These are phyloP conservation scores for Candida wancherniae DNA, from an alignment of 805 yeast species.

Conservation along the genomic window DNA sequence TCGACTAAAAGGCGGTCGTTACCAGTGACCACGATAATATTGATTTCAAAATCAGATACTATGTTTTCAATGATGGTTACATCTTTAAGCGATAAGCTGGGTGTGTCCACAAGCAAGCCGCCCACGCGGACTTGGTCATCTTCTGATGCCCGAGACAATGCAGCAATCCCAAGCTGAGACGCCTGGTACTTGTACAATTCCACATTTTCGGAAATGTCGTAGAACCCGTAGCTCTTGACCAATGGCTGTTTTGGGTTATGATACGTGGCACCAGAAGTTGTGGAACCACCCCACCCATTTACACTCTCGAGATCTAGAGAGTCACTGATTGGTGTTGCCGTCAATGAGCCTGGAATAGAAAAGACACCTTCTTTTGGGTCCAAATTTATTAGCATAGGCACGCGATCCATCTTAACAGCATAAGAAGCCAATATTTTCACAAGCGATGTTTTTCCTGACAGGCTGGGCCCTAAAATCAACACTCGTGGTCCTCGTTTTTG, in stretches of 20 bases:
- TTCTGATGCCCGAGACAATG: conserved; percentile 44
- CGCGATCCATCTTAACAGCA: conserved; percentile 62
- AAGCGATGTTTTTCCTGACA: conserved; percentile 76
- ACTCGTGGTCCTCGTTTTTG: conserved; percentile 52
- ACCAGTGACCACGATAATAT: conserved; percentile 65
- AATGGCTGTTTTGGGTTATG: conserved; percentile 86
- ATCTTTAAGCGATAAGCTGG: conserved; percentile 52
- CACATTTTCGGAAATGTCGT: conserved; percentile 51
- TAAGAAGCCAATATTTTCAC: conserved; percentile 68
- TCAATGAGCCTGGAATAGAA: conserved; percentile 75
- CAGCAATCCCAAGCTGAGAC: conserved; percentile 46
- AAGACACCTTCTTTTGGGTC: conserved; percentile 72
- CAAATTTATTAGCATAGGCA: conserved; percentile 72
- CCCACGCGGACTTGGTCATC: conserved; percentile 43
- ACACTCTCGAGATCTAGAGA: conserved; percentile 66
- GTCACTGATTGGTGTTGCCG: conserved; percentile 82
- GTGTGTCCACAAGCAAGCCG: conserved; percentile 73
- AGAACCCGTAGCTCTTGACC: conserved; percentile 77
- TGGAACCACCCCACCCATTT: conserved; percentile 72
- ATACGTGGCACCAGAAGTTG: conserved; percentile 66
- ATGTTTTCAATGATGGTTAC: conserved; percentile 50
- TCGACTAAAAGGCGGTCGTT: conserved; percentile 66
- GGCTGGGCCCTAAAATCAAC: conserved; percentile 65
- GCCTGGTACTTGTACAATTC: conserved; percentile 49
- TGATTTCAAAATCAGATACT: conserved; percentile 55